Conservation (phyloP, 2,329 filamentous ascomycete species). For the Sordariomycetes sp. region DNA sequence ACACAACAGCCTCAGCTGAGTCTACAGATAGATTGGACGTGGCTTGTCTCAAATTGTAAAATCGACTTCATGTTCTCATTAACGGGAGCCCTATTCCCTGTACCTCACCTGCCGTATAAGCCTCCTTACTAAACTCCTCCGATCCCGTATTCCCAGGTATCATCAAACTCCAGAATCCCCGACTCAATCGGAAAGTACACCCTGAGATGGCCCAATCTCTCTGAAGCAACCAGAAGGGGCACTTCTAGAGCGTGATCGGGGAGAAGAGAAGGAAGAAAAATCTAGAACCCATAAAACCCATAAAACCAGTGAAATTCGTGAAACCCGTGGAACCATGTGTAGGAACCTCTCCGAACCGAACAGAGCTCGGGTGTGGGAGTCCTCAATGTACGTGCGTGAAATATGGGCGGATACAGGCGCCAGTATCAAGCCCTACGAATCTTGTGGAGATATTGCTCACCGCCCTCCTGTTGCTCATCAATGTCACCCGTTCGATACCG, state of each 20-base stretch:
- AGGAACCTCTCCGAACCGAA: too few species aligned
- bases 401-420: background rate
- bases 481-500: constrained; percentile 14
- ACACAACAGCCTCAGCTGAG: too few species aligned
- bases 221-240: background rate
- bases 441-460: constrained; percentile 1
- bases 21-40: too few species aligned
- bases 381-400: background rate
- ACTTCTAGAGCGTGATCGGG: background rate
- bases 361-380: background rate
- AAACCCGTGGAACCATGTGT: too few species aligned
- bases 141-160: background rate
- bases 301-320: too few species aligned
- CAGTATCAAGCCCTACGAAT: background rate
- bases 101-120: background rate
- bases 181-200: background rate
- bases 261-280: background rate
- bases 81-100: background rate
- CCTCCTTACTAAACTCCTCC: background rate
- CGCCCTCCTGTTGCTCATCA: constrained; percentile 22
- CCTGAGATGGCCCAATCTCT: background rate
- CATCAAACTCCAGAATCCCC: background rate
- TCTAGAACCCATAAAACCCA: background rate
- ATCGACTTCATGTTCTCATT: too few species aligned
- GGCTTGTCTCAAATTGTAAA: too few species aligned